Conservation (phyloP, 73 alveolate genomes). For the Paramecium pentaurelia region DNA sequence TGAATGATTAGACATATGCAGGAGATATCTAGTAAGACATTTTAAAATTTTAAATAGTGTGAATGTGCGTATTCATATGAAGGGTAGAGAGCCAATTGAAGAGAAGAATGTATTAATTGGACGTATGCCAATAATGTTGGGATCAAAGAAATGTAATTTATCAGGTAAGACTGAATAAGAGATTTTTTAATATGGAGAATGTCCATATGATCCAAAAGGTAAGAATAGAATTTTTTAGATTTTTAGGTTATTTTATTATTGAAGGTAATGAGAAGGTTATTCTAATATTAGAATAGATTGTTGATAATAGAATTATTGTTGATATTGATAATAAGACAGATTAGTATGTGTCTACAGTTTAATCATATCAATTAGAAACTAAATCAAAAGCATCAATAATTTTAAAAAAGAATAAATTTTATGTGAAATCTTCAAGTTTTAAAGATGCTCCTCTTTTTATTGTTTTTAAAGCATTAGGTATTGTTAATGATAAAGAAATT, state of each 20-base stretch:
- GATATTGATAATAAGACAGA: slow-evolving; percentile 89
- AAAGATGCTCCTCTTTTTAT: slow-evolving; percentile 94
- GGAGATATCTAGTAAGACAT: slow-evolving; percentile 46
- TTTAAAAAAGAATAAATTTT: slow-evolving; percentile 70
- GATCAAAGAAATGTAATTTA: slow-evolving; percentile 52
- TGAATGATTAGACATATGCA: slow-evolving; percentile 48
- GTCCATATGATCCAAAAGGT: slow-evolving; percentile 96
- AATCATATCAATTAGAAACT: slow-evolving; percentile 89
- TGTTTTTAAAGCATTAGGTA: slow-evolving; percentile 96
- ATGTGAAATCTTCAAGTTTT: slow-evolving; percentile 64
- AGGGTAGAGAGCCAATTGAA: not conserved
- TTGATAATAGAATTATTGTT: slow-evolving; percentile 96
- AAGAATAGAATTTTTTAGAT: not conserved
- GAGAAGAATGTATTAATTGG: slow-evolving; percentile 30
- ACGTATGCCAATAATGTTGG: slow-evolving; percentile 60
- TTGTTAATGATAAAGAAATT: slow-evolving; percentile 96
- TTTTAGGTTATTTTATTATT: slow-evolving; percentile 93
- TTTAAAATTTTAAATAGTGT: not conserved
- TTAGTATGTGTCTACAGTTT: slow-evolving; percentile 77
- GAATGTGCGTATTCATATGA: slow-evolving; percentile 22
- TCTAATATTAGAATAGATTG: slow-evolving; percentile 92
- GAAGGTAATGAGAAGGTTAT: slow-evolving; percentile 97
- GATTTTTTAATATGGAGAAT: slow-evolving; percentile 82
- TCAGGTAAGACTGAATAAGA: slow-evolving; percentile 75
- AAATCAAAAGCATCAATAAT: slow-evolving; percentile 88